Conservation (phyloP, 2,329 filamentous ascomycete genomes). For the Aaosphaeria arxii region DNA sequence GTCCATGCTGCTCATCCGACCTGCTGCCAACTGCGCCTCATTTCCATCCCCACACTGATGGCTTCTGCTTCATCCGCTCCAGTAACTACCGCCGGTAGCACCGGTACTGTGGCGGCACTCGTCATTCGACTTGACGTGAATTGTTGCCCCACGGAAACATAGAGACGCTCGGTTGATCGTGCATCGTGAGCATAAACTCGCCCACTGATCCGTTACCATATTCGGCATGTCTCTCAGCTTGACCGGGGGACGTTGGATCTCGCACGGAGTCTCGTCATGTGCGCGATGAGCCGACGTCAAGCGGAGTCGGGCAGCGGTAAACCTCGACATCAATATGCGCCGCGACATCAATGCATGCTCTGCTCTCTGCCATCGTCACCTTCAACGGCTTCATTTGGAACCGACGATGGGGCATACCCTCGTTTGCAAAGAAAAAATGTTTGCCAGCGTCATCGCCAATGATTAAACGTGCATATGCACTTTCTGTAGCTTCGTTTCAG, state of each 20-base stretch:
- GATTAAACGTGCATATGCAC: constrained; percentile 13
- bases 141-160: constrained; percentile 9
- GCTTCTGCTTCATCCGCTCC: too few species aligned
- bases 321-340: constrained; percentile 7
- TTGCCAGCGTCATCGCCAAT: constrained; percentile 19
- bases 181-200: constrained; percentile 20
- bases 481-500: constrained; percentile 25
- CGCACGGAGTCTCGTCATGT: constrained; percentile 9
- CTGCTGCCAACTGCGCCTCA: constrained; percentile 26
- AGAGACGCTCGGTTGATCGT: constrained; percentile 9
- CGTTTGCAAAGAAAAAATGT: too few species aligned
- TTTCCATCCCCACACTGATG: too few species aligned
- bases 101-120: constrained; percentile 20
- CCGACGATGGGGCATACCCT: too few species aligned
- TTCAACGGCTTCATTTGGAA: constrained; percentile 7
- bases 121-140: constrained; percentile 13
- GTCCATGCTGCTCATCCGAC: neutral
- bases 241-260: constrained; percentile 17
- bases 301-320: constrained; percentile 3
- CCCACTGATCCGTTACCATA: constrained; percentile 6
- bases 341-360: neutral
- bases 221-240: constrained; percentile 25
- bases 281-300: constrained; percentile 8
- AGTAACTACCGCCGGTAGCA: too few species aligned
- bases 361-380: constrained; percentile 4